Percentiles rank a stretch among this genome's conserved stretches.
Evolutionary conservation across 148 eudicot genomes (phyloP).

Genomic region (Pharnaceum exiguum): DNA sequence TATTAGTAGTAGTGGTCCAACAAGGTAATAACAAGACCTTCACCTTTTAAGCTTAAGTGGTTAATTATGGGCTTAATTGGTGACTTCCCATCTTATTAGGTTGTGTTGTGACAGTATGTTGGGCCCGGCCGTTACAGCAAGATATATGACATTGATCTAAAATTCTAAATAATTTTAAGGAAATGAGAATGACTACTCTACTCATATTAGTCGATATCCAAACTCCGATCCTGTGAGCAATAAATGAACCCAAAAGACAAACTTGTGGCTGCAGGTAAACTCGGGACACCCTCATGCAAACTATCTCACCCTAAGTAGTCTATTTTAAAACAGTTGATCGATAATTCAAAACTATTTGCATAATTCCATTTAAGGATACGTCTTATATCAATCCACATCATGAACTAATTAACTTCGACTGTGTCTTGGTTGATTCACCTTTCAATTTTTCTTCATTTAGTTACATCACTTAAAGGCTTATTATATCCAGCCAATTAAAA

Average conservation of each 20-base stretch:
- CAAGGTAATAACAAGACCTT: too few species aligned
- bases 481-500: neutral
- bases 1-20: too few species aligned
- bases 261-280: conserved; percentile 18
- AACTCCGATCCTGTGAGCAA: neutral
- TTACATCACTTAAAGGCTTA: neutral
- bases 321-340: conserved; percentile 23
- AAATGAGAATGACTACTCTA: too few species aligned
- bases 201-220: too few species aligned
- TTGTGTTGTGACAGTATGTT: too few species aligned
- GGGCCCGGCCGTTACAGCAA: too few species aligned
- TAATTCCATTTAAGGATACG: conserved; percentile 10
- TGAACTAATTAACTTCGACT: conserved; percentile 27
- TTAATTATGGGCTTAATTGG: too few species aligned
- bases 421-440: conserved; percentile 5
- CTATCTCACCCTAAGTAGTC: conserved; percentile 16
- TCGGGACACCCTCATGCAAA: conserved; percentile 6
- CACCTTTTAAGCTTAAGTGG: too few species aligned
- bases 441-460: neutral
- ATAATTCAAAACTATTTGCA: conserved; percentile 12
- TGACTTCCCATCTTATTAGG: too few species aligned
- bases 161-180: too few species aligned
- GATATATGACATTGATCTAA: too few species aligned
- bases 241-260: conserved; percentile 2
- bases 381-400: conserved; percentile 28